Conservation (phyloP, 2,329 filamentous ascomycete species). For the Trichoderma pleuroti region DNA sequence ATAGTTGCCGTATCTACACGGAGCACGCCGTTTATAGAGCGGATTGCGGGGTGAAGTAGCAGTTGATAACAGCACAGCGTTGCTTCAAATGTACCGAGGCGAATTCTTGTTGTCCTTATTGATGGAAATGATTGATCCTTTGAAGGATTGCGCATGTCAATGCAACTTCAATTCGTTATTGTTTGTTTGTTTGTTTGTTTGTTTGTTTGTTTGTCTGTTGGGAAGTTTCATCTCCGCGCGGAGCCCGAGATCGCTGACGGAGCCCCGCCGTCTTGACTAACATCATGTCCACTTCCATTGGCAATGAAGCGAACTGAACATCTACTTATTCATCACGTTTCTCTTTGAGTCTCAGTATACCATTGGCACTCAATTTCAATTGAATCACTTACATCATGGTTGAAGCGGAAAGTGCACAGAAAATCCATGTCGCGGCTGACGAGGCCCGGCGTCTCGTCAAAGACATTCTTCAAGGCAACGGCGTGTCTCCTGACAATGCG, state of each 20-base stretch:
- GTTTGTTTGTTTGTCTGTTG: neutral
- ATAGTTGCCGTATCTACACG: neutral
- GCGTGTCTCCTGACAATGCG: constrained; percentile 57
- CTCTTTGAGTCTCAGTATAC: neutral
- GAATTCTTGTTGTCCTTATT: neutral
- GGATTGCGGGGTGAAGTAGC: neutral
- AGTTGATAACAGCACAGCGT: neutral
- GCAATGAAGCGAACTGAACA: neutral
- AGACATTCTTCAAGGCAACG: constrained; percentile 57
- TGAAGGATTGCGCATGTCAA: neutral
- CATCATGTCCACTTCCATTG: neutral
- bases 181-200: neutral
- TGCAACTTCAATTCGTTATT: neutral
- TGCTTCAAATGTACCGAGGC: neutral
- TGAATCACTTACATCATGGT: neutral
- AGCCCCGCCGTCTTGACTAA: constrained; percentile 10
- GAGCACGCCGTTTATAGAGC: neutral
- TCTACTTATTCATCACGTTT: neutral
- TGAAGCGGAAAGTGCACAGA: neutral
- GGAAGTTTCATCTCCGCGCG: neutral
- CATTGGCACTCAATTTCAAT: neutral
- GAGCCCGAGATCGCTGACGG: constrained; percentile 11
- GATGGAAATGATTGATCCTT: neutral
- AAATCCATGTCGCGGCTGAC: constrained; percentile 32
- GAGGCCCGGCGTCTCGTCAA: constrained; percentile 48